phyloP scores from a whole-genome alignment of 2,329 filamentous ascomycete species.

The Exophiala sp. region DNA sequence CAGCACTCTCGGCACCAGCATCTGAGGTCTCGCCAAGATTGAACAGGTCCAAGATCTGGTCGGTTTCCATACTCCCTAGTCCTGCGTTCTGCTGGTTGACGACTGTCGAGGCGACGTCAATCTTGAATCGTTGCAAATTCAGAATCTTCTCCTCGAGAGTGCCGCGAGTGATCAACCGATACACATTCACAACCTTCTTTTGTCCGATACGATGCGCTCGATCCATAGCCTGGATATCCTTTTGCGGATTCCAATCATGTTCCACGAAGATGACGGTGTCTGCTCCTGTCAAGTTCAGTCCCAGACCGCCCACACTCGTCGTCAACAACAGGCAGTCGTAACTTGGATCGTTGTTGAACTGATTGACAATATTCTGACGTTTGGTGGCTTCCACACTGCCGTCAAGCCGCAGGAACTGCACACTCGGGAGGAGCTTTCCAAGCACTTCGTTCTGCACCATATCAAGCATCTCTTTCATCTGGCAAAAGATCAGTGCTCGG shows the following conservation, averaged over 20 bases:
- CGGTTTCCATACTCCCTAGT: slow-evolving; percentile 92
- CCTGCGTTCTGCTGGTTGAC: slow-evolving; percentile 99
- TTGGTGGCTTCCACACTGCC: slow-evolving; percentile 88
- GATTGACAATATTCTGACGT: slow-evolving; percentile 96
- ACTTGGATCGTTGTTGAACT: slow-evolving; percentile 95
- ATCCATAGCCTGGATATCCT: slow-evolving; percentile 98
- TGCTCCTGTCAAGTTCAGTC: slow-evolving; percentile 90
- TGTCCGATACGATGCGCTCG: slow-evolving; percentile 96
- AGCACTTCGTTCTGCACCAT: slow-evolving; percentile 96
- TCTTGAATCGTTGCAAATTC: slow-evolving; percentile 97
- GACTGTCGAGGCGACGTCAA: slow-evolving; percentile 95
- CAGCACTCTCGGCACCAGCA: slow-evolving; percentile 57
- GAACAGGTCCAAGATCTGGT: slow-evolving; percentile 96
- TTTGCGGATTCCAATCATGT: slow-evolving; percentile 99
- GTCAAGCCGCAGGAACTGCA: slow-evolving; percentile 91
- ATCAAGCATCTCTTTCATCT: slow-evolving; percentile 99
- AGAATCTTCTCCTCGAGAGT: slow-evolving; percentile 98
- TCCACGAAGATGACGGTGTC: slow-evolving; percentile 99
- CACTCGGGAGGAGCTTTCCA: slow-evolving; percentile 82
- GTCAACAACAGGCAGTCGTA: slow-evolving; percentile 93
- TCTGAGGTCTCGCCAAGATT: slow-evolving; percentile 71
- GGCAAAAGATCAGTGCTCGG: slow-evolving; percentile 93
- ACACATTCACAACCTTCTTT: slow-evolving; percentile 99
- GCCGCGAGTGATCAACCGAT: slow-evolving; percentile 90
- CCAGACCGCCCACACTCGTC: slow-evolving; percentile 89